phyloP scores from a whole-genome alignment of 2,329 filamentous ascomycete genomes.

The Colletotrichum noveboracense region DNA sequence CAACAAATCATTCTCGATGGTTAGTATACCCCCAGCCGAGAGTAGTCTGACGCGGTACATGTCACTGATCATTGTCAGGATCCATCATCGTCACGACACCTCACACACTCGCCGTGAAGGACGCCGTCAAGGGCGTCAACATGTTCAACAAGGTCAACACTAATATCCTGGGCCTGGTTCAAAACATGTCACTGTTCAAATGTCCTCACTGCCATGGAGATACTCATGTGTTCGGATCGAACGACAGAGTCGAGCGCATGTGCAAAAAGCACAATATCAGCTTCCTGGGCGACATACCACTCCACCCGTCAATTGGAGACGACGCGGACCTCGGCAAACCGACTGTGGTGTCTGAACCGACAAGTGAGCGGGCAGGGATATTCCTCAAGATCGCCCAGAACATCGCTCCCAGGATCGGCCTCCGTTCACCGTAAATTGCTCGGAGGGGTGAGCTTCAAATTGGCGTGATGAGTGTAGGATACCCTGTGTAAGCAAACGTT shows the following conservation, averaged over 20 bases:
- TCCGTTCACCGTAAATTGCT: background rate
- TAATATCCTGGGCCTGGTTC: conserved; percentile 83
- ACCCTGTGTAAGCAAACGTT: conserved; percentile 19
- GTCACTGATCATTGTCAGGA: conserved; percentile 46
- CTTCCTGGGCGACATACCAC: conserved; percentile 87
- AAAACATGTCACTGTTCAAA: conserved; percentile 88
- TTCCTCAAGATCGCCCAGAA: conserved; percentile 74
- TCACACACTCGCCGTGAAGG: conserved; percentile 89
- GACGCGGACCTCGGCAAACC: conserved; percentile 88
- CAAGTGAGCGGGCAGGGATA: conserved; percentile 71
- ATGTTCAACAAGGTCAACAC: conserved; percentile 90
- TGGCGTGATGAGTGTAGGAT: background rate
- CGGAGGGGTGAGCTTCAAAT: background rate
- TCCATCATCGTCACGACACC: conserved; percentile 91
- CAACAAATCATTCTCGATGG: conserved; percentile 92
- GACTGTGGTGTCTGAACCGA: conserved; percentile 86
- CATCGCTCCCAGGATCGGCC: conserved; percentile 50
- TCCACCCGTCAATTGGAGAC: conserved; percentile 85
- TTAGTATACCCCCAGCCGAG: conserved; percentile 34
- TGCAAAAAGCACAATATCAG: conserved; percentile 76
- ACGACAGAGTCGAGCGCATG: conserved; percentile 68
- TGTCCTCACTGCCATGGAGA: conserved; percentile 80
- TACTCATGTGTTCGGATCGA: conserved; percentile 76
- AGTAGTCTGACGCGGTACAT: background rate
- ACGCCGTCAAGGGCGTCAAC: conserved; percentile 88